phyloP scores from a whole-genome alignment of 2,329 filamentous ascomycete genomes.

The Botrytis fabae region DNA sequence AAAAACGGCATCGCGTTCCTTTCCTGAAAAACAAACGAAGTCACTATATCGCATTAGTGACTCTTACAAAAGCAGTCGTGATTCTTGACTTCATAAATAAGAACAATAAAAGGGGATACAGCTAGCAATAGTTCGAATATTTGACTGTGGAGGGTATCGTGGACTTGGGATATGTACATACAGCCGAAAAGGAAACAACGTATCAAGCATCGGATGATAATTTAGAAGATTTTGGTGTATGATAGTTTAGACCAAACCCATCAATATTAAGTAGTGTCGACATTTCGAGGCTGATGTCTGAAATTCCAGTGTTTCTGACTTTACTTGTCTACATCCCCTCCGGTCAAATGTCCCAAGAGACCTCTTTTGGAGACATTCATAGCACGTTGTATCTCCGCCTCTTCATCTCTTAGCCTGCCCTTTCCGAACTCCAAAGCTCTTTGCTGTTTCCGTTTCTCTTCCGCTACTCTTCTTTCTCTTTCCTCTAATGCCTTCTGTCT shows the following conservation, averaged over 20 bases:
- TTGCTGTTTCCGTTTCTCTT: conserved; percentile 61
- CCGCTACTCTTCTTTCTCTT: conserved; percentile 60
- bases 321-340: conserved; percentile 19
- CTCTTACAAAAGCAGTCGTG: background rate
- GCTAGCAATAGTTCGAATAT: background rate
- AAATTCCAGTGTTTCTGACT: background rate
- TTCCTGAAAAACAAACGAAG: background rate
- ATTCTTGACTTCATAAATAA: background rate
- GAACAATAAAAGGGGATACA: too few species aligned
- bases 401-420: conserved; percentile 63
- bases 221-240: background rate
- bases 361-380: conserved; percentile 69
- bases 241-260: background rate
- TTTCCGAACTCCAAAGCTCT: conserved; percentile 61
- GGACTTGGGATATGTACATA: background rate
- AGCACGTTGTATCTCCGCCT: conserved; percentile 66
- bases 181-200: background rate
- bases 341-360: conserved; percentile 59
- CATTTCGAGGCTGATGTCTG: background rate
- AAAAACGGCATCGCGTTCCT: background rate
- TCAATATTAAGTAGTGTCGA: background rate
- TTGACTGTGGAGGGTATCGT: background rate
- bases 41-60: background rate
- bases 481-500: conserved; percentile 69
- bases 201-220: background rate